Conservation (phyloP, 2,329 filamentous ascomycete genomes). For the Scytalidium lignicola region DNA sequence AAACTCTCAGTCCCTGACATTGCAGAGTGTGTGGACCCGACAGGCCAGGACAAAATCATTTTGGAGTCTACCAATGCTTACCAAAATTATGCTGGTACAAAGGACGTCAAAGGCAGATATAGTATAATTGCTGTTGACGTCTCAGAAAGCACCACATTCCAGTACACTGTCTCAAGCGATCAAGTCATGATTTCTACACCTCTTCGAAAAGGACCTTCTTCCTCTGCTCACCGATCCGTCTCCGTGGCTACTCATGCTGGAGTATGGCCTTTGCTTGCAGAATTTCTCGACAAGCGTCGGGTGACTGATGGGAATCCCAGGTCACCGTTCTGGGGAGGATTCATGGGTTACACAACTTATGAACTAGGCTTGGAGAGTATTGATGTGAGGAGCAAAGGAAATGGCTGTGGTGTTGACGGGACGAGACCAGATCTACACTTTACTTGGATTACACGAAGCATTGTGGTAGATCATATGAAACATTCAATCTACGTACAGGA, state of each 20-base stretch:
- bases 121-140: slow-evolving; percentile 70
- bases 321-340: slow-evolving; percentile 64
- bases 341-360: slow-evolving; percentile 65
- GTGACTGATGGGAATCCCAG: slow-evolving; percentile 28
- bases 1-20: slow-evolving; percentile 47
- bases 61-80: slow-evolving; percentile 55
- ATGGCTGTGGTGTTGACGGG: slow-evolving; percentile 4
- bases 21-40: slow-evolving; percentile 37
- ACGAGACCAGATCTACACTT: slow-evolving; percentile 55
- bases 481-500: slow-evolving; percentile 55
- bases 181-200: slow-evolving; percentile 27
- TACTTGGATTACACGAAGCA: slow-evolving; percentile 56
- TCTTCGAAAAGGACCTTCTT: background rate
- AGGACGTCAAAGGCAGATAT: slow-evolving; percentile 54
- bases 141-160: slow-evolving; percentile 48
- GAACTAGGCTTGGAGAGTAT: slow-evolving; percentile 58
- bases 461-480: slow-evolving; percentile 58
- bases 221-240: background rate
- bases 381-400: slow-evolving; percentile 28
- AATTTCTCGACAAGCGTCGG: slow-evolving; percentile 34
- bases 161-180: slow-evolving; percentile 48
- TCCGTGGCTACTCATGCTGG: slow-evolving; percentile 15
- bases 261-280: slow-evolving; percentile 27
- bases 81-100: slow-evolving; percentile 37
- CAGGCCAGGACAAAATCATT: slow-evolving; percentile 43